phyloP scores from a whole-genome alignment of 164 flowering plant species.

The Santalum album region DNA sequence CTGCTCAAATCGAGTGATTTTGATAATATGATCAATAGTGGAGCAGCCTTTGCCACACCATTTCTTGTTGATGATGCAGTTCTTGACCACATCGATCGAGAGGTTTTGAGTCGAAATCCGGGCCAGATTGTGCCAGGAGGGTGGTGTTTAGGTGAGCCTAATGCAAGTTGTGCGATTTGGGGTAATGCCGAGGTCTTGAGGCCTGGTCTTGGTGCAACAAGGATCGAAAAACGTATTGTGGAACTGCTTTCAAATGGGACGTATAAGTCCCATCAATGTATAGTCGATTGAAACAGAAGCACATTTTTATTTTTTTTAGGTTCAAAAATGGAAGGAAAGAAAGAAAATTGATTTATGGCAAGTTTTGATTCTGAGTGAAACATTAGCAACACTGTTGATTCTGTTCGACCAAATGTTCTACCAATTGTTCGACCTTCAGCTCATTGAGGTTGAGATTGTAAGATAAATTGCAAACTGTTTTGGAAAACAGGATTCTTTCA shows the following conservation, averaged over 20 bases:
- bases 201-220: slow-evolving; percentile 75
- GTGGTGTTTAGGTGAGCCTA: slow-evolving; percentile 76
- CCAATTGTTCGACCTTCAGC: too few relatives aligned
- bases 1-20: slow-evolving; percentile 41
- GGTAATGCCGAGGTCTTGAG: slow-evolving; percentile 69
- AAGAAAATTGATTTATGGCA: too few relatives aligned
- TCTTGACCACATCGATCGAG: slow-evolving; percentile 73
- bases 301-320: too few relatives aligned
- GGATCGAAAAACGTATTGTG: slow-evolving; percentile 53
- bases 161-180: slow-evolving; percentile 55
- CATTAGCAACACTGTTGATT: too few relatives aligned
- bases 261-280: slow-evolving; percentile 45
- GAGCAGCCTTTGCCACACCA: slow-evolving; percentile 70
- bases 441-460: too few relatives aligned
- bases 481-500: too few relatives aligned
- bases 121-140: slow-evolving; percentile 76
- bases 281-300: neutral
- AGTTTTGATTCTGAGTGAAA: too few relatives aligned
- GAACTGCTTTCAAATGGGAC: slow-evolving; percentile 42
- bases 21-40: slow-evolving; percentile 49
- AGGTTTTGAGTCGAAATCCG: slow-evolving; percentile 38
- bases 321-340: too few relatives aligned
- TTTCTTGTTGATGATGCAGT: slow-evolving; percentile 44
- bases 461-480: too few relatives aligned
- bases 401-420: too few relatives aligned